These are phyloP conservation scores for Curvularia spicifera DNA, from an alignment of 2,329 filamentous ascomycete genomes.

Conservation along the genomic window DNA sequence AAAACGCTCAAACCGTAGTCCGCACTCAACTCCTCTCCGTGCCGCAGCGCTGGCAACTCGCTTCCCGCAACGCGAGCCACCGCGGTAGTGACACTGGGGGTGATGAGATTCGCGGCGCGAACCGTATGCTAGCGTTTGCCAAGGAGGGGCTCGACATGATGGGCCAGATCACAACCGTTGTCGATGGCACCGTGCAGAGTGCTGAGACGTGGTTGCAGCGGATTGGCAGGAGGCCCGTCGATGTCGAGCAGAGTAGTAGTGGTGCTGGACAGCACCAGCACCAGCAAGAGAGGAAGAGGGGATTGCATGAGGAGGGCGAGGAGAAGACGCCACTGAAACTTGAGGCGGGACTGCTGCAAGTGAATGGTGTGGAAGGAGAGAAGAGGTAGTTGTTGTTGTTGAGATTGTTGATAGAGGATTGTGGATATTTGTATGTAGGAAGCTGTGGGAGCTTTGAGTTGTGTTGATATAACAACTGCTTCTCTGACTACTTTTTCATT, in stretches of 20 bases:
- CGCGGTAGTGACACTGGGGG: slow-evolving; percentile 23
- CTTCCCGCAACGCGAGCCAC: slow-evolving; percentile 58
- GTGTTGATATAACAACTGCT: neutral
- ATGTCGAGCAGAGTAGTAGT: neutral
- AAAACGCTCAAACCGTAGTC: slow-evolving; percentile 84
- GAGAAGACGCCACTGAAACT: slow-evolving; percentile 27
- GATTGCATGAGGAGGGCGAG: neutral
- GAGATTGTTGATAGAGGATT: too few relatives aligned
- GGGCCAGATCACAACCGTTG: slow-evolving; percentile 83
- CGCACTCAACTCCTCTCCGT: slow-evolving; percentile 82
- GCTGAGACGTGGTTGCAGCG: slow-evolving; percentile 91
- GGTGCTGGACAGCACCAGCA: neutral
- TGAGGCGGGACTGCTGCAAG: slow-evolving; percentile 6
- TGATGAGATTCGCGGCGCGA: slow-evolving; percentile 64
- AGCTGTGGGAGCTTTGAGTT: too few relatives aligned
- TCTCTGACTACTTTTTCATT: too few relatives aligned
- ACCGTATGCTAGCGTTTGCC: slow-evolving; percentile 82
- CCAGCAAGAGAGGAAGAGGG: neutral
- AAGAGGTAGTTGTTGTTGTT: slow-evolving; percentile 12
- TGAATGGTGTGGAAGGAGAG: neutral
- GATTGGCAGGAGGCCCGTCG: slow-evolving; percentile 58
- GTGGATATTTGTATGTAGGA: too few relatives aligned
- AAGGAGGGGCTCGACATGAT: slow-evolving; percentile 95
- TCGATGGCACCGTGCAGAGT: slow-evolving; percentile 87
- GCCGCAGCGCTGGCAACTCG: slow-evolving; percentile 80